Evolutionary conservation across 2,329 filamentous ascomycete species (phyloP), one percentile per base, ranked within the genome.

Genomic region (Aphanocladium album): DNA sequence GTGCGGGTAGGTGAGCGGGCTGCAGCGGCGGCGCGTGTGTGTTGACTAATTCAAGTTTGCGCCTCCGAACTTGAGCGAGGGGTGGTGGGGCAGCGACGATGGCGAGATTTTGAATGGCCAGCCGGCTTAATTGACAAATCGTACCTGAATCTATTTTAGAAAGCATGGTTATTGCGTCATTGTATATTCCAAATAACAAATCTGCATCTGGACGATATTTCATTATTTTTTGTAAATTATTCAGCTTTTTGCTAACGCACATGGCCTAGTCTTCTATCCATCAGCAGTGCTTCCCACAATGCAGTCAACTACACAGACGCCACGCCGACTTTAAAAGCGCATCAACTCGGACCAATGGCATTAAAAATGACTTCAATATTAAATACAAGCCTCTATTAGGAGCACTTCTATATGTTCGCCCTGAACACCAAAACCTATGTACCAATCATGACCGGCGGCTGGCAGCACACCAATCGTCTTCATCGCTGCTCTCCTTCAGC

Each of bases 401-500:
- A 21, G 27, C 19, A 23, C 14, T 23, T 57, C 21, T 41, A 30
- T 50, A 51, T 51, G 19, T 23, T 43, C 43, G 30, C 50, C 49
- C 7, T 45, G 4, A 14, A 52, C 25, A 45, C 56, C 25, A 5
- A 12, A 9, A 43, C 9, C 12, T 39, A 59, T 59, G 30, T 19
- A 59, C 47, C 46, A 46, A 45, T 43, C 43, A 27, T 30, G 25
- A 25, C 46, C 37, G 17, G 33, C 16, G 16, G 21, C 6, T 35
- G 17, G 47, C 35, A 30, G 23, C n/a, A 30, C 35, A n/a, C 47
- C 14, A 2, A 8, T 2, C 30, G 1, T 2, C 12, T 63, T 64
- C 59, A 68, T 55, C 65, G 64, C 49, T 65, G 64, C 59, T 62
- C 64, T n/a, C 69, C 70, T 27, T 72, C 67, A 35, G 66, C 67